Percentiles rank a stretch among this genome's conserved stretches.
Evolutionary conservation across 768 basidiomycete genomes (phyloP).

Genomic region (Xerocomus spinulosus): DNA sequence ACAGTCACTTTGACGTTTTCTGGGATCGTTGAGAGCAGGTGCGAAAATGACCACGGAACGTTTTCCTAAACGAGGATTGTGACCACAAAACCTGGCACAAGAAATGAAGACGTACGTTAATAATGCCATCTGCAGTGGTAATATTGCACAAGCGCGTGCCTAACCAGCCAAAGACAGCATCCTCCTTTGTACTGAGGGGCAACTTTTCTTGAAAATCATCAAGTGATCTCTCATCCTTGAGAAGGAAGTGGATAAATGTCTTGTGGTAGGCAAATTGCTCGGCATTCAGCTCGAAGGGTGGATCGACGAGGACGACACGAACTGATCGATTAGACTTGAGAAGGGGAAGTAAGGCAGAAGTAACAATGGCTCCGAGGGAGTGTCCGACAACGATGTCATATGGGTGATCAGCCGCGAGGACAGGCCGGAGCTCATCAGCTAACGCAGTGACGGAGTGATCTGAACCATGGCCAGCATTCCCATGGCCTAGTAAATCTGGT

Average conservation of each 20-base stretch:
- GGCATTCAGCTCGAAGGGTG: constrained; percentile 5
- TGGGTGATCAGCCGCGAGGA: constrained; percentile 1
- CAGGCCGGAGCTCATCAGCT: constrained; percentile 9
- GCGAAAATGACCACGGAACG: constrained; percentile 11
- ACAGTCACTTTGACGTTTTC: not conserved
- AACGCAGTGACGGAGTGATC: not conserved
- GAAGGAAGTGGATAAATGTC: rapidly evolving
- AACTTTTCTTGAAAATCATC: not conserved
- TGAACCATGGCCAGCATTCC: constrained; percentile 2
- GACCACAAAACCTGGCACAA: not conserved
- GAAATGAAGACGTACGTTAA: constrained; percentile 5
- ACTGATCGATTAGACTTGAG: constrained; percentile 7
- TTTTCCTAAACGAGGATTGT: constrained; percentile 15
- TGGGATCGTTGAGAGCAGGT: not conserved
- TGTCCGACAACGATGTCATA: constrained; percentile 17
- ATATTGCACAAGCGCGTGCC: constrained; percentile 2
- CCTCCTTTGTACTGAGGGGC: not conserved
- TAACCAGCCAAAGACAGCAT: not conserved
- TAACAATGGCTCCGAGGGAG: constrained; percentile 17
- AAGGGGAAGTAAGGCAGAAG: constrained; percentile 3
- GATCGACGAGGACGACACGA: constrained; percentile 18
- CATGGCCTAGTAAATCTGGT: constrained; percentile 23
- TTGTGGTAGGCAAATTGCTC: not conserved
- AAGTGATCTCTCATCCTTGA: not conserved
- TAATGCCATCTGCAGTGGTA: not conserved